Conservation (phyloP, 306 rosid genomes). For the Castanea sativa region DNA sequence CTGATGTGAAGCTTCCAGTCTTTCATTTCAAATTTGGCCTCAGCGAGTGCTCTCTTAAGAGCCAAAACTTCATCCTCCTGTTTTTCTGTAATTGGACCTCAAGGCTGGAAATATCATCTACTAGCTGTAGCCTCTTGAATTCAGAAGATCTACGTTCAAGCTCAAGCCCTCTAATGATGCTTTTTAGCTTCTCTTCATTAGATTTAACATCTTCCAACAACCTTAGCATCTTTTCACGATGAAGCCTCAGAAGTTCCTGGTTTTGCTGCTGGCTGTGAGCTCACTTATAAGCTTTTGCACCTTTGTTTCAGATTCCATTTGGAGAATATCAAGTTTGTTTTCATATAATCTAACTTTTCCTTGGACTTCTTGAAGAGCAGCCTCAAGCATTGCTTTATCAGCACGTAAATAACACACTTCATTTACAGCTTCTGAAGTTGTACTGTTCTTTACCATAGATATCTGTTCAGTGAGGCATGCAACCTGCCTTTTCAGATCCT, state of each 20-base stretch:
- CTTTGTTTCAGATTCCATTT: slow-evolving; percentile 40
- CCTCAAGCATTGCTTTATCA: slow-evolving; percentile 41
- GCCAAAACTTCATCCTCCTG: slow-evolving; percentile 34
- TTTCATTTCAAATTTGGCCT: slow-evolving; percentile 39
- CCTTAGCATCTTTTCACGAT: slow-evolving; percentile 39
- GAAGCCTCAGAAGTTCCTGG: slow-evolving; percentile 36
- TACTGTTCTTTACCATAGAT: slow-evolving; percentile 43
- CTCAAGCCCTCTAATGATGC: slow-evolving; percentile 38
- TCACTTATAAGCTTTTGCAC: slow-evolving; percentile 36
- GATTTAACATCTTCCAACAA: slow-evolving; percentile 46
- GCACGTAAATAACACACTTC: slow-evolving; percentile 38
- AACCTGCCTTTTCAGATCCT: slow-evolving; percentile 44
- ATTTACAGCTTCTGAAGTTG: slow-evolving; percentile 35
- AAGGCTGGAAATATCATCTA: slow-evolving; percentile 36
- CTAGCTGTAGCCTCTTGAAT: slow-evolving; percentile 35
- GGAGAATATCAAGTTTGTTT: slow-evolving; percentile 31
- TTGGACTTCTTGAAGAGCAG: slow-evolving; percentile 45
- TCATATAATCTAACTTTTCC: slow-evolving; percentile 34
- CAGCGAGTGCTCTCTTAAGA: slow-evolving; percentile 41
- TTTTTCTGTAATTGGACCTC: slow-evolving; percentile 41
- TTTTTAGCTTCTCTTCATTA: slow-evolving; percentile 40
- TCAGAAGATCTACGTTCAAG: slow-evolving; percentile 44
- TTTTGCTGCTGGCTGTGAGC: slow-evolving; percentile 34
- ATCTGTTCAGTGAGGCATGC: slow-evolving; percentile 41
- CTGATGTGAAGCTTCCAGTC: slow-evolving; percentile 44